Evolutionary conservation across 495 filamentous ascomycete species (phyloP).

Genomic region (Xylaria curta): DNA sequence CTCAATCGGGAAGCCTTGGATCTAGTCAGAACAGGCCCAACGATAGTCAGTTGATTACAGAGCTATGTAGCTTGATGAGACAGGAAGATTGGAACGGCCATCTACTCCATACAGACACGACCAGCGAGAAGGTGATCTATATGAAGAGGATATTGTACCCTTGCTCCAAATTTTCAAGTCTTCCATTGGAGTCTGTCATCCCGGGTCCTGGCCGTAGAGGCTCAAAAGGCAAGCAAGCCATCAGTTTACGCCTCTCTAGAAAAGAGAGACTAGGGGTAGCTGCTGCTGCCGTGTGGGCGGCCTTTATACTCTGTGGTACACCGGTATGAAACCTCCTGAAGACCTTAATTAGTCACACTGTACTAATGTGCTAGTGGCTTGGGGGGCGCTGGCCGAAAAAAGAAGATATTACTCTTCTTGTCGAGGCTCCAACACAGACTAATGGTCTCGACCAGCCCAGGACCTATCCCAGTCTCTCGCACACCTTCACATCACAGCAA

Average conservation of each 20-base stretch:
- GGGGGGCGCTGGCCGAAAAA: background rate
- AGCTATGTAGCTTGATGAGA: background rate
- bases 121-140: background rate
- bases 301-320: background rate
- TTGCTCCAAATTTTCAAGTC: background rate
- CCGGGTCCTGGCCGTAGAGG: background rate
- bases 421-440: background rate
- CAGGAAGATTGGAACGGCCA: background rate
- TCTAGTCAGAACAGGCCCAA: too few species aligned
- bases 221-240: background rate
- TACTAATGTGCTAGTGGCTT: background rate
- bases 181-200: background rate
- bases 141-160: background rate
- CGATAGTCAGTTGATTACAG: background rate
- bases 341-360: background rate
- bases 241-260: background rate
- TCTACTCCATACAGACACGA: background rate
- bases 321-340: background rate
- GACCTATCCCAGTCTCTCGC: background rate
- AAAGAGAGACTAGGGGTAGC: slow-evolving; percentile 1
- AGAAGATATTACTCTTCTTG: background rate
- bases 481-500: background rate
- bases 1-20: background rate
- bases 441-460: background rate
- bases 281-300: background rate